phyloP scores from a whole-genome alignment of 345 rosid genomes.

The Aquilaria sinensis region DNA sequence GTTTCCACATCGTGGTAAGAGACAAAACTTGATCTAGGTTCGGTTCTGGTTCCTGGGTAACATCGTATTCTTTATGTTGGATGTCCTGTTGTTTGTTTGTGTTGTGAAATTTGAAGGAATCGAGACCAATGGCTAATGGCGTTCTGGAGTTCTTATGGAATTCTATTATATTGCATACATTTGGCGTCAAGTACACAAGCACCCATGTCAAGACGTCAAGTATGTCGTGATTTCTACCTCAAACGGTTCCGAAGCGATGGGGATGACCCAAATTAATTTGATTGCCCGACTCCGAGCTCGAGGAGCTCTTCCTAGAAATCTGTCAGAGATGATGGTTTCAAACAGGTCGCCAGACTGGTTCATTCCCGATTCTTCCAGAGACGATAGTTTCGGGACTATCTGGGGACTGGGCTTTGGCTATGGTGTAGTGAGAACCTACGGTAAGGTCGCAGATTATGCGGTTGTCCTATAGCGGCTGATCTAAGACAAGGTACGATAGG shows the following conservation, averaged over 20 bases:
- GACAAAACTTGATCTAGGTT: neutral
- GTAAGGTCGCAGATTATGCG: no score
- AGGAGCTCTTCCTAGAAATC: no score
- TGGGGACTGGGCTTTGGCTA: no score
- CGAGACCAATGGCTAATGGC: slow-evolving; percentile 68
- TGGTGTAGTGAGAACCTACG: no score
- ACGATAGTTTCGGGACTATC: no score
- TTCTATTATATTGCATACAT: slow-evolving; percentile 81
- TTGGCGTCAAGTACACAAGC: slow-evolving; percentile 71
- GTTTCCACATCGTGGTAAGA: slow-evolving; percentile 86
- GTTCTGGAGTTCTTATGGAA: slow-evolving; percentile 78
- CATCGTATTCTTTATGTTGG: neutral
- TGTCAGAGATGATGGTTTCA: no score
- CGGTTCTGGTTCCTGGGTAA: neutral
- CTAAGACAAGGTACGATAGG: no score
- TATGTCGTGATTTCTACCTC: slow-evolving; percentile 88
- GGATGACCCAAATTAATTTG: slow-evolving; percentile 18
- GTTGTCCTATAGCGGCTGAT: no score
- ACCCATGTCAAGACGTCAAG: slow-evolving; percentile 84
- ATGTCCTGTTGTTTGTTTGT: neutral
- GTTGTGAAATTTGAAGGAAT: slow-evolving; percentile 44
- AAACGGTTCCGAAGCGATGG: slow-evolving; percentile 50
- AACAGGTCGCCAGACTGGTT: no score
- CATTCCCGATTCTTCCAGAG: no score
- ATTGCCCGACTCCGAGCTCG: no score